Evolutionary conservation across 352 stramenopile species (phyloP).

Genomic region (Pythium angustatum): DNA sequence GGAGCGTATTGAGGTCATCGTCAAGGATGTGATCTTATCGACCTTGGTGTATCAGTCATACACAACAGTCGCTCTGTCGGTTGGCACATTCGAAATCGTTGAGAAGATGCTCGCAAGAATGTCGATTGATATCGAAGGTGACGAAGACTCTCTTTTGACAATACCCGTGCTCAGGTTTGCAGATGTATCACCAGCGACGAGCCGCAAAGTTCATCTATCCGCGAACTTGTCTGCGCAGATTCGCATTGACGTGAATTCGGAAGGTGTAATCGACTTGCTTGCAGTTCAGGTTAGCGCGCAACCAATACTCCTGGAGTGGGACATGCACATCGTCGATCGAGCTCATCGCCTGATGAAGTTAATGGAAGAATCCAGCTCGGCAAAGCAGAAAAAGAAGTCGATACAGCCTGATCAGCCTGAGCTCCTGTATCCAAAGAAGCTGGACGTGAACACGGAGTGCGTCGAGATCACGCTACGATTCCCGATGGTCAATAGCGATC

Average conservation of each 20-base stretch:
- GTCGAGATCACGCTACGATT: constrained; percentile 77
- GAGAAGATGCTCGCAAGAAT: constrained; percentile 79
- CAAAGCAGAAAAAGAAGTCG: constrained; percentile 32
- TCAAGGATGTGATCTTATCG: constrained; percentile 77
- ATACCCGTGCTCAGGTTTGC: constrained; percentile 63
- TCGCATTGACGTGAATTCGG: constrained; percentile 56
- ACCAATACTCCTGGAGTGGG: constrained; percentile 79
- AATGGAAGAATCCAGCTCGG: constrained; percentile 53
- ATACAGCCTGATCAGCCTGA: neutral
- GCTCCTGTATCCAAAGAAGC: constrained; percentile 43
- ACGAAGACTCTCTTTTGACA: constrained; percentile 61
- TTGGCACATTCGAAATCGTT: constrained; percentile 63
- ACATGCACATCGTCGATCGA: constrained; percentile 87
- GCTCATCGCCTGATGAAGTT: constrained; percentile 71
- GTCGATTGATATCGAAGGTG: constrained; percentile 66
- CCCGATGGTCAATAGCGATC: constrained; percentile 81
- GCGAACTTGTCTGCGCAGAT: constrained; percentile 68
- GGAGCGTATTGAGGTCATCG: constrained; percentile 61
- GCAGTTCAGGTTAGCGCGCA: constrained; percentile 70
- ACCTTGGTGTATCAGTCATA: constrained; percentile 57
- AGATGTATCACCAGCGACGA: constrained; percentile 57
- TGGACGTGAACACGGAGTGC: constrained; percentile 76
- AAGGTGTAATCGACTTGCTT: constrained; percentile 41
- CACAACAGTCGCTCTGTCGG: constrained; percentile 48
- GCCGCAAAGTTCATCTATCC: constrained; percentile 63